Evolutionary conservation across 164 flowering plant genomes (phyloP).

Genomic region (Taxillus chinensis): DNA sequence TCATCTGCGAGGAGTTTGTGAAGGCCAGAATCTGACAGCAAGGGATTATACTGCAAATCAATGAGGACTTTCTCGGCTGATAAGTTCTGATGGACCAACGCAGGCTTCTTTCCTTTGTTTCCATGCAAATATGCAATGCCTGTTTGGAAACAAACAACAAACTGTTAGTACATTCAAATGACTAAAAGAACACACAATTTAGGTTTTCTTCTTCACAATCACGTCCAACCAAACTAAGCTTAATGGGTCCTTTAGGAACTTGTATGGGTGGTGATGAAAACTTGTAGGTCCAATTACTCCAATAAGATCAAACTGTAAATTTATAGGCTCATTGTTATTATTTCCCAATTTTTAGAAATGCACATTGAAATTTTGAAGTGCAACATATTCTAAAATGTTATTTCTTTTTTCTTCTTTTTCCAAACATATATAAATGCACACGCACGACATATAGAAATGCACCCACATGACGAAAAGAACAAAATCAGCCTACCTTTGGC

Average conservation of each 20-base stretch:
- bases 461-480: neutral
- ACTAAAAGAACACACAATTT: neutral
- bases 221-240: too few relatives aligned
- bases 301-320: too few relatives aligned
- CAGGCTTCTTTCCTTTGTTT: constrained; percentile 31
- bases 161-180: neutral
- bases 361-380: too few relatives aligned
- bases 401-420: neutral
- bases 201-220: neutral
- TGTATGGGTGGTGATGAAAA: too few relatives aligned
- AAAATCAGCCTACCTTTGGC: constrained; percentile 39
- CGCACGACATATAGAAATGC: neutral
- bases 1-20: constrained; percentile 49
- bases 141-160: constrained; percentile 8
- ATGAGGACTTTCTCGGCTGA: constrained; percentile 47
- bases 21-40: constrained; percentile 40
- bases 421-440: neutral
- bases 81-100: constrained; percentile 48
- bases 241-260: too few relatives aligned
- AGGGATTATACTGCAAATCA: constrained; percentile 31
- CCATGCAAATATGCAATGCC: constrained; percentile 45
- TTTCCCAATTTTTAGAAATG: too few relatives aligned
- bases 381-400: too few relatives aligned
- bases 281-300: too few relatives aligned
- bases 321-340: too few relatives aligned